Percentiles rank a stretch among this genome's conserved stretches.
phyloP scores from a whole-genome alignment of 2,329 filamentous ascomycete species.

The Trichoderma sp. region DNA sequence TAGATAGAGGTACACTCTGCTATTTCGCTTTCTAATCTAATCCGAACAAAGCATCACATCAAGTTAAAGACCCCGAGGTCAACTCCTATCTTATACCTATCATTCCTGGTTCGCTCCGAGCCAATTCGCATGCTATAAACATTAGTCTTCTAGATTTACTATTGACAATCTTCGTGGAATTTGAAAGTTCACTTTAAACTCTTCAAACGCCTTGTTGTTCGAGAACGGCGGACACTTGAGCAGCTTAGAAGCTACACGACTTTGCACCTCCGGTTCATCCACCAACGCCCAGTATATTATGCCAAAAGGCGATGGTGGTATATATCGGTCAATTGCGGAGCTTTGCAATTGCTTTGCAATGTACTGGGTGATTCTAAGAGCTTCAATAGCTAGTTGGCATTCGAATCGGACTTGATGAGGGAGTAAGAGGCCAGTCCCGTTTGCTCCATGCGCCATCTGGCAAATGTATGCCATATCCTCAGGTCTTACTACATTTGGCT shows the following conservation, averaged over 20 bases:
- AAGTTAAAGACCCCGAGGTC: not conserved
- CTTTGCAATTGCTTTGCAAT: not conserved
- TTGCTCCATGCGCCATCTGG: not conserved
- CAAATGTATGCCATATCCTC: not conserved
- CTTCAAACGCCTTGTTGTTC: not conserved
- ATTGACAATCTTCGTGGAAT: not conserved
- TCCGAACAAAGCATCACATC: not conserved
- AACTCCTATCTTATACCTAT: not conserved
- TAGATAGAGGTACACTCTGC: not conserved
- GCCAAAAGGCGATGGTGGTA: not conserved
- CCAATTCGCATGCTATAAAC: not conserved
- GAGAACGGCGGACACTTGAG: not conserved
- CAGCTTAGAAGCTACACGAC: not conserved
- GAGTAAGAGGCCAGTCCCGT: not conserved
- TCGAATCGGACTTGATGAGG: not conserved
- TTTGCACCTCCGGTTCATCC: not conserved
- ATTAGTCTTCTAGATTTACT: not conserved
- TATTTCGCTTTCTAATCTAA: not conserved
- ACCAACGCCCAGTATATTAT: not conserved
- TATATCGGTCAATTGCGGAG: not conserved
- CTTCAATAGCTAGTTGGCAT: not conserved
- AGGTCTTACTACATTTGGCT: not conserved
- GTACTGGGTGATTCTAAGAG: not conserved
- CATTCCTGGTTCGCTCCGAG: not conserved
- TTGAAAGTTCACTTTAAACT: not conserved